Conservation (phyloP, 164 flowering plant genomes). For the Piper betle region DNA sequence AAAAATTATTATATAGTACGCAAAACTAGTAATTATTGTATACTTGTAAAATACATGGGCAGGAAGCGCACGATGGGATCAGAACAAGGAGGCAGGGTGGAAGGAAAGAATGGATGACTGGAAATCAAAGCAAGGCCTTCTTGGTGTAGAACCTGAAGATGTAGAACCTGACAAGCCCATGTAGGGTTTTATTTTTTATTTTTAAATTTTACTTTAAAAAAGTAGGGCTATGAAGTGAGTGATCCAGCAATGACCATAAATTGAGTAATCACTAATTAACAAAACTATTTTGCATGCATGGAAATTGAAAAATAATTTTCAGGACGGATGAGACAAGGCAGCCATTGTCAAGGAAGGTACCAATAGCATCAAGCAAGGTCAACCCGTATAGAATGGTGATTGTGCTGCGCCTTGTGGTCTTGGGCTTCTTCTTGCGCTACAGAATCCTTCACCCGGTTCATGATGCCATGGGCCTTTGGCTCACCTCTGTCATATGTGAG, state of each 20-base stretch:
- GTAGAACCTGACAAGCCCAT: slow-evolving; percentile 63
- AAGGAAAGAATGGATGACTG: slow-evolving; percentile 90
- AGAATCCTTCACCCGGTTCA: slow-evolving; percentile 76
- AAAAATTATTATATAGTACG: no score
- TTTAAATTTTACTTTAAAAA: not conserved
- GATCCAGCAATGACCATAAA: no score
- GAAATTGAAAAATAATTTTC: not conserved
- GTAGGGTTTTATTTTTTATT: slow-evolving; percentile 19
- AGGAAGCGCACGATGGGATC: slow-evolving; percentile 88
- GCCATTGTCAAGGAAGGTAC: slow-evolving; percentile 89
- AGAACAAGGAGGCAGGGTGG: slow-evolving; percentile 76
- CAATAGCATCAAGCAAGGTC: slow-evolving; percentile 86
- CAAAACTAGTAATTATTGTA: no score
- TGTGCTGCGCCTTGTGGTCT: slow-evolving; percentile 56
- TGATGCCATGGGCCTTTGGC: slow-evolving; percentile 91
- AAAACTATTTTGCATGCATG: not conserved
- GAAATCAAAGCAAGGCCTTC: slow-evolving; percentile 80
- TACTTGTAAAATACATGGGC: no score
- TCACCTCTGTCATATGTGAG: slow-evolving; percentile 81
- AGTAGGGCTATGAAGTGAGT: no score
- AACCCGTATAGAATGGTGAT: slow-evolving; percentile 93
- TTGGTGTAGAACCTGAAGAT: slow-evolving; percentile 53
- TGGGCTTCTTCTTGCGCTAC: slow-evolving; percentile 77
- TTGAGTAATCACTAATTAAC: no score
- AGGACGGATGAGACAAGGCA: slow-evolving; percentile 93